Percentiles rank a stretch among this genome's conserved stretches.
Evolutionary conservation across 208 protist genomes (phyloP).

Genomic region (Entamoeba nuttalli): DNA sequence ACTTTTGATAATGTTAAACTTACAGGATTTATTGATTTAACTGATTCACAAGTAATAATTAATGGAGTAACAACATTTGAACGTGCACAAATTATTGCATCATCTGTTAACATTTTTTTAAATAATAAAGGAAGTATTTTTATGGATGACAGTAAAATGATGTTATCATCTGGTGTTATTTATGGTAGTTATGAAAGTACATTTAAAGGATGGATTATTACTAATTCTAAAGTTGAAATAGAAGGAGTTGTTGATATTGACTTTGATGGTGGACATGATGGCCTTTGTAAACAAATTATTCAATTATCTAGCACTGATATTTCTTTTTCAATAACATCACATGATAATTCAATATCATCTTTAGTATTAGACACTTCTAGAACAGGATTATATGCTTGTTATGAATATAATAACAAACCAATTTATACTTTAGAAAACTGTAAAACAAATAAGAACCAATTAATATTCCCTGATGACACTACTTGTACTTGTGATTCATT

Average conservation of each 20-base stretch:
- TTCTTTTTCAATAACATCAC: too few relatives aligned
- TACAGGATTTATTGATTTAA: neutral
- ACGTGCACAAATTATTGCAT: neutral
- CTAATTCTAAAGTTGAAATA: neutral
- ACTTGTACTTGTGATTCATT: neutral
- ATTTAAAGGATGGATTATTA: neutral
- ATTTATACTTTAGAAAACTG: neutral
- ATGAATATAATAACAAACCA: neutral
- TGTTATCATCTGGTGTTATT: neutral
- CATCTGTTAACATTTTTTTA: neutral
- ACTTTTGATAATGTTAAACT: neutral
- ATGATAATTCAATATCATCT: too few relatives aligned
- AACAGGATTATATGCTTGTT: neutral
- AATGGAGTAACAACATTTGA: neutral
- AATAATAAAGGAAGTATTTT: neutral
- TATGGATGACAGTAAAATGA: neutral
- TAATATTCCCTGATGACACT: neutral
- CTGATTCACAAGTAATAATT: neutral
- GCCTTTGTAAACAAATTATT: neutral
- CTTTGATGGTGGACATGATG: neutral
- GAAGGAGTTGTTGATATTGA: neutral
- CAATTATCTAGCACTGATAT: neutral
- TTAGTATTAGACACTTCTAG: too few relatives aligned
- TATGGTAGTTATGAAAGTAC: neutral
- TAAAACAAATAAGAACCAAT: neutral